Base-by-base conservation (phyloP, 1,284 basidiomycete species). In the Ceratobasidium sp. region DNA sequence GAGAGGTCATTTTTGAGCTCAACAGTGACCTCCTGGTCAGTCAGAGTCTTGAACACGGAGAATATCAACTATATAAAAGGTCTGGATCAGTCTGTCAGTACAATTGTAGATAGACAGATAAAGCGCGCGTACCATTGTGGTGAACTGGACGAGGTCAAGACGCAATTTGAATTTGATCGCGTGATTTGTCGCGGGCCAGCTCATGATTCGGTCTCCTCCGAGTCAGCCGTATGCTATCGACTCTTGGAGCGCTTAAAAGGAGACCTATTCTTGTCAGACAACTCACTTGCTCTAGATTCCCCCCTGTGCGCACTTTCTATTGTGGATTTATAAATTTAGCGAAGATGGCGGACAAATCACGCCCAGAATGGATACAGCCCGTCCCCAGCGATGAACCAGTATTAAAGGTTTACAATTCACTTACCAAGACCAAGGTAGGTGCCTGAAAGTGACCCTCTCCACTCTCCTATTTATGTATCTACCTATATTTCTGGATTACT, bases 1-100 rank as follows among this genome's bases (percentile, higher is more conserved):
- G 93, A 96, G 69, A 99, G 89, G 82, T 99, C 97, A 83, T 99
- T 99, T 85, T 99, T 99, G 79, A 99, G 90, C 82, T 99, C 97
- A 77, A 99, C 96, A 18, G 95, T 97, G 78, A 98, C 95, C 77
- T 91, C 89, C 80, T 98, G 96, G 82, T 97, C 96, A 2, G 97
- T 98, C 62, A 99, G 89, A 16, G 97, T 99, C 84, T 99, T 99
- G 91, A 99, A 99, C 53, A 98, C 96, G 59, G 94, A 96, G 83
- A 97, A 97, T 78, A 97, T 97, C 77, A 97, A 89, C 95, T 96
- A 79, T 30, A 34, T 50, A 57, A 6, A 53, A 3, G 32, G 26
- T 57, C 65, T 69, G 39, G 28, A 69, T 69, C 26, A 69, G 65
- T 69, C 21, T 43, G 65, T 69, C 65, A 69, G 65, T 69, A 45